Conservation (phyloP, 1,284 basidiomycete genomes). For the Stygiomarasmius scandens region DNA sequence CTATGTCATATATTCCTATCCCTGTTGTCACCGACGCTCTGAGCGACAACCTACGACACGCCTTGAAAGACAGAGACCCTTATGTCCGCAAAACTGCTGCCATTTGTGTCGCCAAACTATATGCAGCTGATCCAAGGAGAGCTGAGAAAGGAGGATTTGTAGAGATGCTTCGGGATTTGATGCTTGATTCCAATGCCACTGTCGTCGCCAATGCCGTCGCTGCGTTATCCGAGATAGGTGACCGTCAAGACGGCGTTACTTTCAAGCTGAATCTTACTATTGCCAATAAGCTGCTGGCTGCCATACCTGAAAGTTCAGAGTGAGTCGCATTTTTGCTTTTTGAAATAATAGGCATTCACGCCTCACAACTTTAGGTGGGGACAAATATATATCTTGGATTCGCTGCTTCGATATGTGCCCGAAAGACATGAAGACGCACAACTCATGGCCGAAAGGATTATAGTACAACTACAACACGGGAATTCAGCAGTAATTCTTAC, state of each 20-base stretch:
- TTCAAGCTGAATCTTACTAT: slow-evolving; percentile 84
- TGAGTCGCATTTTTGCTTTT: slow-evolving; percentile 40
- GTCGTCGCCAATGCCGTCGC: slow-evolving; percentile 96
- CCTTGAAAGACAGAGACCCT: slow-evolving; percentile 87
- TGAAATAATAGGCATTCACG: neutral
- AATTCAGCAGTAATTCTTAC: slow-evolving; percentile 96
- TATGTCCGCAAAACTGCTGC: slow-evolving; percentile 97
- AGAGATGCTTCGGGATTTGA: slow-evolving; percentile 82
- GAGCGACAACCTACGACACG: slow-evolving; percentile 84
- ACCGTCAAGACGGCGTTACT: slow-evolving; percentile 87
- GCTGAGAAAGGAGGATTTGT: slow-evolving; percentile 88
- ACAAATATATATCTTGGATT: slow-evolving; percentile 97
- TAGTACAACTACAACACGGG: slow-evolving; percentile 88
- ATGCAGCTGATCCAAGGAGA: slow-evolving; percentile 80
- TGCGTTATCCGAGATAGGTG: slow-evolving; percentile 88
- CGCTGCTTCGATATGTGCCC: slow-evolving; percentile 91
- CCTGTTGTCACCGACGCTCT: slow-evolving; percentile 80
- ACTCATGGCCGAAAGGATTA: slow-evolving; percentile 90
- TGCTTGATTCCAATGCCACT: slow-evolving; percentile 93
- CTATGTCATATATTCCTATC: slow-evolving; percentile 95
- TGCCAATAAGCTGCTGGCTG: slow-evolving; percentile 83
- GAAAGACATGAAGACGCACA: slow-evolving; percentile 89
- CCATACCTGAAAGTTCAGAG: slow-evolving; percentile 91
- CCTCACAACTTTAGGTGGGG: slow-evolving; percentile 80
- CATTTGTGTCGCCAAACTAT: slow-evolving; percentile 91